Conservation (phyloP, 257 asterid genomes). For the Solanum tacnaense region DNA sequence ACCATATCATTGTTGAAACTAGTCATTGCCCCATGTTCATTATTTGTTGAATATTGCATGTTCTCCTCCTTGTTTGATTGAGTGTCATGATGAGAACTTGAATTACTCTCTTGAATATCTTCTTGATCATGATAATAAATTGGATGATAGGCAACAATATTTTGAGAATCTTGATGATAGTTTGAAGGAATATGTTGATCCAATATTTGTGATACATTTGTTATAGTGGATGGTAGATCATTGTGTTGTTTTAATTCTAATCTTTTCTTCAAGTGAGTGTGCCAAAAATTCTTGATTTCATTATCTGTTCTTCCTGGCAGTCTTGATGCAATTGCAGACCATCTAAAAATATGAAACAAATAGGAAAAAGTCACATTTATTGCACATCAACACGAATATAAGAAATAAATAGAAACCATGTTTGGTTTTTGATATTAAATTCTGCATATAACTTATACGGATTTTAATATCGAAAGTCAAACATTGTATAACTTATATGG, state of each 20-base stretch:
- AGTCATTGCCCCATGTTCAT: neutral
- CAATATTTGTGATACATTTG: neutral
- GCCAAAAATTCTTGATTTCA: conserved; percentile 20
- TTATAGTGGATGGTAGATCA: neutral
- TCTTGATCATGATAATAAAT: neutral
- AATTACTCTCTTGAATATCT: neutral
- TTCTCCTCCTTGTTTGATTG: neutral
- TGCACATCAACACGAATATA: neutral
- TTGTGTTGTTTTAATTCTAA: neutral
- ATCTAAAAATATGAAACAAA: neutral
- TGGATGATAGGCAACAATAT: neutral
- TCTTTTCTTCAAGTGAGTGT: conserved; percentile 22
- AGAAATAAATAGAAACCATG: neutral
- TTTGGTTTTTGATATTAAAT: neutral
- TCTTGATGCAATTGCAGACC: conserved; percentile 22
- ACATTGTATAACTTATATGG: fast-evolving
- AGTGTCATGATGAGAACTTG: neutral
- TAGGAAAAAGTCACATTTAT: neutral
- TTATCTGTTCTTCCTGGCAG: conserved; percentile 24
- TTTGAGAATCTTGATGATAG: neutral
- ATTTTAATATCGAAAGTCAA: neutral
- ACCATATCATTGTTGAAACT: conserved; percentile 10
- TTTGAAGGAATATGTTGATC: neutral
- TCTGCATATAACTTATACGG: neutral
- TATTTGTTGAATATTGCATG: neutral